phyloP scores from a whole-genome alignment of 148 eudicot genomes.

The Vaccinium corymbosum region DNA sequence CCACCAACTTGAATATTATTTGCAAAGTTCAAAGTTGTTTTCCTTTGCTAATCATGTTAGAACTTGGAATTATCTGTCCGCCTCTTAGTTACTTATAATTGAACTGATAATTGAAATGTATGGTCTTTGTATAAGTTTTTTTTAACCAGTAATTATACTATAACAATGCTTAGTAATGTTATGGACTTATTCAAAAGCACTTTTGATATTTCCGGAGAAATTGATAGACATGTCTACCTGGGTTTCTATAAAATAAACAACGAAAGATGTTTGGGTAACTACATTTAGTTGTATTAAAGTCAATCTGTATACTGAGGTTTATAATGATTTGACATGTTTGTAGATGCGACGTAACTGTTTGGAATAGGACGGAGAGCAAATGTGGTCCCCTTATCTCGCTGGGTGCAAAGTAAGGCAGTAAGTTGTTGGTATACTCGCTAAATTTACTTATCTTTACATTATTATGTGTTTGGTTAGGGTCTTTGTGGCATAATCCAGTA shows the following conservation, averaged over 20 bases:
- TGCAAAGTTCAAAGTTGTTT: background rate
- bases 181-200: background rate
- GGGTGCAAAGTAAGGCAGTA: constrained; percentile 98
- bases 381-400: constrained; percentile 86
- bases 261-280: background rate
- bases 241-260: background rate
- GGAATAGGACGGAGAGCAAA: constrained; percentile 98
- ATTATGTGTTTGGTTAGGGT: background rate
- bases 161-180: background rate
- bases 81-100: background rate
- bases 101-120: background rate
- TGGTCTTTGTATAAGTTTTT: background rate
- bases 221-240: background rate
- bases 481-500: background rate
- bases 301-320: background rate
- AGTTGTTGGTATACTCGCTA: constrained; percentile 24
- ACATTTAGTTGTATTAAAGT: background rate
- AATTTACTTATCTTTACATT: background rate
- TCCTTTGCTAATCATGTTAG: background rate
- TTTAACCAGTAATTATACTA: background rate
- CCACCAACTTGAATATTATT: background rate
- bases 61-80: background rate
- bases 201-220: background rate
- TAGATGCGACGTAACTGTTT: constrained; percentile 84
- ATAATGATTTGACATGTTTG: constrained; percentile 19